Conservation (phyloP, 345 rosid genomes). For the Melastoma malabathricum region DNA sequence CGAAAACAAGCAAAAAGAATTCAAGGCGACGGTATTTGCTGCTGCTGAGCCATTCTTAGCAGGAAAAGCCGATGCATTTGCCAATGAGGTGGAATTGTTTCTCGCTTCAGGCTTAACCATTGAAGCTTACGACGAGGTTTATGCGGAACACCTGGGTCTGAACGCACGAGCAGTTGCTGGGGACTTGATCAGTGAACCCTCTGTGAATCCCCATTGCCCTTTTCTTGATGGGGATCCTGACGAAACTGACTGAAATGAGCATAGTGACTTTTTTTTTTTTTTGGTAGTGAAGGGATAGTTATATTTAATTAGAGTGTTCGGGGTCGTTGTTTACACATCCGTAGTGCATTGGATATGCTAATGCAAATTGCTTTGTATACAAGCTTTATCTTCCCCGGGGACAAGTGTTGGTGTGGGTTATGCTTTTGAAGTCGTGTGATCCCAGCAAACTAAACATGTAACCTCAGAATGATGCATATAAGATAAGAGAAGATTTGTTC, state of each 20-base stretch:
- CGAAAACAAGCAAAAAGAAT: constrained; percentile 32
- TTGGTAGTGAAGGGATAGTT: too few relatives aligned
- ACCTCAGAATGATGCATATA: too few relatives aligned
- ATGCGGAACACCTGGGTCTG: constrained; percentile 29
- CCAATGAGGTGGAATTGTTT: constrained; percentile 51
- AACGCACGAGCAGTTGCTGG: constrained; percentile 15
- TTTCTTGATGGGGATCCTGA: constrained; percentile 42
- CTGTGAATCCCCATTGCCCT: constrained; percentile 18
- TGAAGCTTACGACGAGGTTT: constrained; percentile 64
- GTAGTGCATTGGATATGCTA: too few relatives aligned
- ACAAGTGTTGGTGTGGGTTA: background rate
- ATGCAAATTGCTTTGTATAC: background rate
- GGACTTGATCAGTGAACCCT: constrained; percentile 12
- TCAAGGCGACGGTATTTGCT: constrained; percentile 31
- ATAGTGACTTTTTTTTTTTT: background rate
- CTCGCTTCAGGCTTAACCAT: constrained; percentile 59
- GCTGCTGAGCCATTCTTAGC: constrained; percentile 59
- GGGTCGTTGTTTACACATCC: too few relatives aligned
- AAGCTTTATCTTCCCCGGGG: background rate
- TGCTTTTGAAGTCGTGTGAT: too few relatives aligned
- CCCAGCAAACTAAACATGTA: too few relatives aligned
- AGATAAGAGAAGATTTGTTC: too few relatives aligned
- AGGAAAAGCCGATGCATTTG: constrained; percentile 50
- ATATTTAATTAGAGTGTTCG: too few relatives aligned
- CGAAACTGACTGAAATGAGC: constrained; percentile 18